Evolutionary conservation across 108 stramenopile species (phyloP), one percentile per base, ranked within the genome.

Genomic region (Nitzschia sp.): DNA sequence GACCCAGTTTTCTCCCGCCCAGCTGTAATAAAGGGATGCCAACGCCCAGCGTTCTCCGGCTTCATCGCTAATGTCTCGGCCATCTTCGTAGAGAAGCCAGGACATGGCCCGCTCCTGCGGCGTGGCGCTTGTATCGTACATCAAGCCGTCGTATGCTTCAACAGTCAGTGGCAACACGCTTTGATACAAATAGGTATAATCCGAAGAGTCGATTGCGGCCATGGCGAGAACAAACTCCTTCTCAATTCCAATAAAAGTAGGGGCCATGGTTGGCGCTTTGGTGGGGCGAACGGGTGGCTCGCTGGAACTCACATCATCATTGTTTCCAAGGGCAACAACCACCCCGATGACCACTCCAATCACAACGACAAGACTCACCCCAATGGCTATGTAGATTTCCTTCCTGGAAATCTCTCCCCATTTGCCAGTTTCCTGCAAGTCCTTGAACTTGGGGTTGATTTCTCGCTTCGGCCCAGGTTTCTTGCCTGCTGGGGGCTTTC

Each of bases 61-160:
- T 33, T 75, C 51, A 38, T 67, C 33, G 3, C 31, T 35, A 21
- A 55, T 30, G n/a, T 75, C 65, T 0, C 21, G 38, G 18, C 26
- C 21, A 34, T 75, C 74, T 36, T 67, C 38, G 54, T 57, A 75
- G 23, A 75, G 53, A 15, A 68, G 58, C 74, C 74, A 75, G n/a
- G 31, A 36, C 46, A 66, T 68, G 17, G 74, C 74, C 25, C 65
- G 56, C 48, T 75, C 38, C 25, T 75, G 42, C 0, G 74, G 64
- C 6, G 74, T 34, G 25, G 56, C 56, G 31, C 3, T 33, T 0
- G 53, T 17, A 27, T 67, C 54, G 19, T 67, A 53, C 32, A 38
- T 18, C 1, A 67, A 19, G 0, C 30, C 54, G 0, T 38, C 34
- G 27, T 55, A 67, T 17, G 17, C 47, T 29, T 55, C 54, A 9